Evolutionary conservation across 768 basidiomycete species (phyloP).

Genomic region (Leucocoprinus birnbaumii): DNA sequence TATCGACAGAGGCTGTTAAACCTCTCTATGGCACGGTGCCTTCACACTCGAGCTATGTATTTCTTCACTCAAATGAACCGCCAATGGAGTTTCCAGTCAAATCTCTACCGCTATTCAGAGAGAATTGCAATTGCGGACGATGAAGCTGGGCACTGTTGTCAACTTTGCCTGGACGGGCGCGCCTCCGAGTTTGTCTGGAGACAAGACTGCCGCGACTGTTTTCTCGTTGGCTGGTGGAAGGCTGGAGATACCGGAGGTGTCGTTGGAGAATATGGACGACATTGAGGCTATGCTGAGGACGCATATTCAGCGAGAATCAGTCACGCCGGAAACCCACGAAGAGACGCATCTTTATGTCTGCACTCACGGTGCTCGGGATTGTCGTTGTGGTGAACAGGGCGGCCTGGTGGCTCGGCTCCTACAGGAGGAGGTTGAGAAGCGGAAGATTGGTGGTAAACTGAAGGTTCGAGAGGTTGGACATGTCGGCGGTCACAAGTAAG

Average conservation of each 20-base stretch:
- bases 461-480: constrained; percentile 70
- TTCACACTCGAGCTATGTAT: constrained; percentile 49
- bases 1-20: constrained; percentile 14
- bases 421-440: constrained; percentile 44
- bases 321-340: constrained; percentile 14
- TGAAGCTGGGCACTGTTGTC: constrained; percentile 50
- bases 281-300: constrained; percentile 35
- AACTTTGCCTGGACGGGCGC: constrained; percentile 54
- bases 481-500: constrained; percentile 83
- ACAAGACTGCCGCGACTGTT: constrained; percentile 37
- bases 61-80: constrained; percentile 49
- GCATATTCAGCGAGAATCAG: constrained; percentile 20
- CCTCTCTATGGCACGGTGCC: constrained; percentile 49
- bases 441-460: constrained; percentile 29
- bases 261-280: constrained; percentile 47
- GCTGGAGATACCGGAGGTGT: constrained; percentile 46
- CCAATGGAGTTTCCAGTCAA: constrained; percentile 48
- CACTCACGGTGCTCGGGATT: constrained; percentile 77
- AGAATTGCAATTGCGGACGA: constrained; percentile 40
- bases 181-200: not conserved
- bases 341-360: constrained; percentile 62
- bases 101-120: constrained; percentile 47
- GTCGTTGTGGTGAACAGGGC: constrained; percentile 72
- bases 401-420: constrained; percentile 53
- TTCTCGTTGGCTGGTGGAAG: constrained; percentile 47